These are phyloP conservation scores for Cyanidiococcus yangmingshanensis DNA, from an alignment of 23 red algal species.

Conservation along the genomic window DNA sequence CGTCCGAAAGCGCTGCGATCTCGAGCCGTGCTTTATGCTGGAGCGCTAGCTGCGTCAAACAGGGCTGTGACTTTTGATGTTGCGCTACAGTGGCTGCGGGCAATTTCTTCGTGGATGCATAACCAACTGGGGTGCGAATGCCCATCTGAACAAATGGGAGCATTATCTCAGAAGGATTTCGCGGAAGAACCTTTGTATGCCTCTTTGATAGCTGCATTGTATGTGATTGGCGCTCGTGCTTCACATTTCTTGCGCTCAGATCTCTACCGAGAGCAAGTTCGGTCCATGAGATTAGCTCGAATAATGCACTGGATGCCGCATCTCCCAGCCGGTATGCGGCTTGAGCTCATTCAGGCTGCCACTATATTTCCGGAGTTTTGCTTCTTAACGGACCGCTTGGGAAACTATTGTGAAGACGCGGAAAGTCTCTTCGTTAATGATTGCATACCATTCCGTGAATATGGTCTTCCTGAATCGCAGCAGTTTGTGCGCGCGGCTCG, in stretches of 20 bases:
- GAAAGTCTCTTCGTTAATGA: neutral
- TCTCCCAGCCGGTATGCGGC: neutral
- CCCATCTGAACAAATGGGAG: neutral
- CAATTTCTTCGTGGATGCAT: neutral
- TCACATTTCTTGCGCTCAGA: neutral
- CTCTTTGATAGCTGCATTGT: neutral
- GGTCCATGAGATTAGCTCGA: neutral
- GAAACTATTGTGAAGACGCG: no score
- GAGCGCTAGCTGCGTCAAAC: neutral
- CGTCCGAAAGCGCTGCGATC: neutral
- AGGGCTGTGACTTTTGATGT: neutral
- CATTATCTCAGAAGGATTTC: neutral
- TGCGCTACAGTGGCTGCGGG: neutral
- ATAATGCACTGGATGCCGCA: neutral
- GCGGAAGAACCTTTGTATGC: neutral
- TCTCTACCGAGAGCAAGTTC: neutral
- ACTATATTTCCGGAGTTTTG: neutral
- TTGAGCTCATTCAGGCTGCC: neutral
- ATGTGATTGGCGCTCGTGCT: neutral
- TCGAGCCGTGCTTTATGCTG: neutral
- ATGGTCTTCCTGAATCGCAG: neutral
- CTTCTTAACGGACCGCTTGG: neutral
- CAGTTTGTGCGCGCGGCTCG: neutral
- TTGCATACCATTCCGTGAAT: neutral
- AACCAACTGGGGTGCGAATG: neutral